Evolutionary conservation across 768 basidiomycete species (phyloP).

Genomic region (Lyophyllum atratum): DNA sequence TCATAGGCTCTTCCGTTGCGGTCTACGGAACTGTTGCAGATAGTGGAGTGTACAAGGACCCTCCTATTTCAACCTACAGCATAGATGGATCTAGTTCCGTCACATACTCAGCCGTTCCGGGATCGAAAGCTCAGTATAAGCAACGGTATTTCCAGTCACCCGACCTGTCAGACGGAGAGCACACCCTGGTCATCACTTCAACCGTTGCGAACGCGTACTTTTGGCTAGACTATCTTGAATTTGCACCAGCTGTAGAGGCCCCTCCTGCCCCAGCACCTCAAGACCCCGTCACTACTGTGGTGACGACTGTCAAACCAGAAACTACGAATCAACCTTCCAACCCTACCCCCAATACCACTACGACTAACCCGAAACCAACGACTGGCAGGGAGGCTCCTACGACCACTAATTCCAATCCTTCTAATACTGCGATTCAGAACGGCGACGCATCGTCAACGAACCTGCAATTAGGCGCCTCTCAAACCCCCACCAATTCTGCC

Average conservation of each 20-base stretch:
- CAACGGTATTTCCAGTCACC: slow-evolving; percentile 17
- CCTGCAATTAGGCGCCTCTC: neutral
- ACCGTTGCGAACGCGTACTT: slow-evolving; percentile 13
- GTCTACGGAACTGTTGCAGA: slow-evolving; percentile 15
- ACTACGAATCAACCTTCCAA: neutral
- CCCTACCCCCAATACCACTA: neutral
- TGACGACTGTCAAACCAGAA: neutral
- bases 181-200: slow-evolving; percentile 21
- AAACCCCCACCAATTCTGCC: neutral
- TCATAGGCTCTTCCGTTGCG: slow-evolving; percentile 12
- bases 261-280: neutral
- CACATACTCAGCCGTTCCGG: neutral
- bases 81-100: slow-evolving; percentile 7
- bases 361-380: neutral
- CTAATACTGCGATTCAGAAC: neutral
- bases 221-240: slow-evolving; percentile 15
- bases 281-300: neutral
- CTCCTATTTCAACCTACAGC: slow-evolving; percentile 10
- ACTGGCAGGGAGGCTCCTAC: neutral
- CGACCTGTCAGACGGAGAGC: slow-evolving; percentile 14
- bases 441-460: neutral
- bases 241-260: neutral
- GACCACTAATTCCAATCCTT: neutral
- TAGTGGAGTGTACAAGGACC: neutral
- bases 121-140: slow-evolving; percentile 5